phyloP scores from a whole-genome alignment of 345 rosid genomes.

The Gossypium thurberi region DNA sequence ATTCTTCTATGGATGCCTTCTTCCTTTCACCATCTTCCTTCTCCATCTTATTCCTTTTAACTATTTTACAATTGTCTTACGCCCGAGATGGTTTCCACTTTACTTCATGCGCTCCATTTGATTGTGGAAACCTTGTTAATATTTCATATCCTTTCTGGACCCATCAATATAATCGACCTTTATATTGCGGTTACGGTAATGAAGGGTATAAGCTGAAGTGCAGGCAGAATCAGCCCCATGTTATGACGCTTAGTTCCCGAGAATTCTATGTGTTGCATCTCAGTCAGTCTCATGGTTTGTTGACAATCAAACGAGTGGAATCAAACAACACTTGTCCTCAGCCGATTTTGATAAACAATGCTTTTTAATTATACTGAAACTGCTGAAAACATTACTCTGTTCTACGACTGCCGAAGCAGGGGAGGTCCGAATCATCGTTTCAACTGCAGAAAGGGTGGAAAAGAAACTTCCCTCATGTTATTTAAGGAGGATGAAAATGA shows the following conservation, averaged over 20 bases:
- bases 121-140: constrained; percentile 24
- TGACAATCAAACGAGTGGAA: background rate
- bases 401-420: background rate
- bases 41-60: background rate
- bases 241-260: background rate
- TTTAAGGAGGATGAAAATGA: background rate
- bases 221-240: background rate
- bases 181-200: constrained; percentile 25
- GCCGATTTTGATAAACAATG: background rate
- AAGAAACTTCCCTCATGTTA: background rate
- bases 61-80: background rate
- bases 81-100: background rate
- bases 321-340: background rate
- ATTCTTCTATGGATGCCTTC: background rate
- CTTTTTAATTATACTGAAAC: background rate
- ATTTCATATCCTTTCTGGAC: constrained; percentile 56
- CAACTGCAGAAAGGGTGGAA: background rate
- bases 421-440: background rate
- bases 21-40: background rate
- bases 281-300: background rate
- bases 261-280: background rate
- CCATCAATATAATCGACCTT: background rate
- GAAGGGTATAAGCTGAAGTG: constrained; percentile 31
- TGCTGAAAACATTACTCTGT: background rate
- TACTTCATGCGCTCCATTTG: constrained; percentile 5